Percentiles rank a stretch among this genome's conserved stretches.
Conservation (phyloP, 148 eudicot genomes). For the Fagopyrum tataricum region DNA sequence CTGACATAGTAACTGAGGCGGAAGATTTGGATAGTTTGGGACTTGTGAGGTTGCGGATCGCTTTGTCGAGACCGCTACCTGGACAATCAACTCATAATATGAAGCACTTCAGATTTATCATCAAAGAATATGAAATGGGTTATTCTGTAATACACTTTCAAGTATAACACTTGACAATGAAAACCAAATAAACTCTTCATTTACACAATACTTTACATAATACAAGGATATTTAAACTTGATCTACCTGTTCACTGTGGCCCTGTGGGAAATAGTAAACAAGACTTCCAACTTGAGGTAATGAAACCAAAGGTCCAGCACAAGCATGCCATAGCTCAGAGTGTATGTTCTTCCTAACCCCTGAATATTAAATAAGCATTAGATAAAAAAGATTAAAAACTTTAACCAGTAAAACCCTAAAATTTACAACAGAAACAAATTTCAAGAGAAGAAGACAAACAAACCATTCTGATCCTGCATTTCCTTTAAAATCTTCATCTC, state of each 20-base stretch:
- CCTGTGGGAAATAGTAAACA: conserved; percentile 95
- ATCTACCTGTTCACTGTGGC: conserved; percentile 92
- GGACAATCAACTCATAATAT: conserved; percentile 3
- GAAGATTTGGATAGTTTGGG: conserved; percentile 87
- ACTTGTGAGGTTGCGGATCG: conserved; percentile 74
- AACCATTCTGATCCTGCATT: conserved; percentile 82
- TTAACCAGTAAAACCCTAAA: background rate
- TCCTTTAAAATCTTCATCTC: conserved; percentile 79
- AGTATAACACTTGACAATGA: background rate
- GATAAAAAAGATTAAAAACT: background rate
- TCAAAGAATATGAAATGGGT: background rate
- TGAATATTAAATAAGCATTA: background rate
- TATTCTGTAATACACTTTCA: background rate
- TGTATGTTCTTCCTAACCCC: conserved; percentile 43
- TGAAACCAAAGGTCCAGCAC: conserved; percentile 88
- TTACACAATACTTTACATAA: background rate
- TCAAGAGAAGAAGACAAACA: background rate
- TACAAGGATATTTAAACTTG: background rate
- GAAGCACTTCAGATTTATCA: background rate
- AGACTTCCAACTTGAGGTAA: conserved; percentile 98
- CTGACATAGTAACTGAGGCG: conserved; percentile 83
- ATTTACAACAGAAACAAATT: background rate
- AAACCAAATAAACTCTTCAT: background rate
- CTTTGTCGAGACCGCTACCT: conserved; percentile 90
- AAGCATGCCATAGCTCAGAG: conserved; percentile 97